Evolutionary conservation across 805 yeast genomes (phyloP).

Genomic region (Ogataea sp.): DNA sequence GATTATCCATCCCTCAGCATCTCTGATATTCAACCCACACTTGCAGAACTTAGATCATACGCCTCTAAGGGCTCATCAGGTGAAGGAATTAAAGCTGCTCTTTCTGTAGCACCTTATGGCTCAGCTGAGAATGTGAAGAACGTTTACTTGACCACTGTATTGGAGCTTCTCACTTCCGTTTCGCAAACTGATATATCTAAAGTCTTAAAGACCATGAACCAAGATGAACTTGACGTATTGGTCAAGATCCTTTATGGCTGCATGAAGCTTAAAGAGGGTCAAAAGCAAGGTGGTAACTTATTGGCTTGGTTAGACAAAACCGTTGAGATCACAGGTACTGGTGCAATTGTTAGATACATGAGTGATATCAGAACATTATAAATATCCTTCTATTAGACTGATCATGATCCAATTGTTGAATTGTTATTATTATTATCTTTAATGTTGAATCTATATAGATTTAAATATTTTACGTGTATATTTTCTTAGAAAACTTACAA

Average conservation of each 20-base stretch:
- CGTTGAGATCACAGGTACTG: slow-evolving; percentile 76
- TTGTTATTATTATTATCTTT: slow-evolving; percentile 3
- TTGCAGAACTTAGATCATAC: slow-evolving; percentile 50
- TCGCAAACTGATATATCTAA: slow-evolving; percentile 58
- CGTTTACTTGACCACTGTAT: slow-evolving; percentile 44
- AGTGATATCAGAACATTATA: slow-evolving; percentile 78
- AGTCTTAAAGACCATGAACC: slow-evolving; percentile 49
- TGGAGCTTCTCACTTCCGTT: slow-evolving; percentile 64
- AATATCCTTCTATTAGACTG: no score
- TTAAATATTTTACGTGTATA: no score
- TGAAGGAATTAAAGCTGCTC: slow-evolving; percentile 56
- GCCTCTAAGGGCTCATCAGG: slow-evolving; percentile 65
- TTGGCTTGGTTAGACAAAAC: slow-evolving; percentile 91
- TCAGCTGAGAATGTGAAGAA: slow-evolving; percentile 52
- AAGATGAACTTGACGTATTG: slow-evolving; percentile 67
- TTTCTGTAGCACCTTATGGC: slow-evolving; percentile 78
- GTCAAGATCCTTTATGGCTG: slow-evolving; percentile 81
- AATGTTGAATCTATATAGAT: background rate
- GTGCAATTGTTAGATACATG: slow-evolving; percentile 79
- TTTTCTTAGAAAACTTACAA: no score
- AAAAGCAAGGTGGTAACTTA: slow-evolving; percentile 78
- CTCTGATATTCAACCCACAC: slow-evolving; percentile 46
- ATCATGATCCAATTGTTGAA: no score
- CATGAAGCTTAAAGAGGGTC: slow-evolving; percentile 70
- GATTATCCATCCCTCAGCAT: slow-evolving; percentile 34